Evolutionary conservation across 441 rosid genomes (phyloP).

Genomic region (Pelargonium citronellum): DNA sequence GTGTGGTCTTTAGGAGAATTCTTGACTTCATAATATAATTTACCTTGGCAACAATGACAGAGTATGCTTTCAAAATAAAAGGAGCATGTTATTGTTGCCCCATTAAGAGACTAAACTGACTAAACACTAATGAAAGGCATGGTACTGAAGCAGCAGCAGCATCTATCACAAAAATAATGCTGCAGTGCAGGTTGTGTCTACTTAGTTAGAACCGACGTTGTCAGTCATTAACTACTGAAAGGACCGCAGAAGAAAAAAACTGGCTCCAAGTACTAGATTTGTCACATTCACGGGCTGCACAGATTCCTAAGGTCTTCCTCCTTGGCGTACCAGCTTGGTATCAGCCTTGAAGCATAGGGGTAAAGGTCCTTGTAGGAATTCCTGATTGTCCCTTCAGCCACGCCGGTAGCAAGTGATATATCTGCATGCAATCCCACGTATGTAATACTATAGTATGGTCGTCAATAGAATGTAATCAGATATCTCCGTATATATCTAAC

Average conservation of each 20-base stretch:
- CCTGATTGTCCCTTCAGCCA: constrained; percentile 21
- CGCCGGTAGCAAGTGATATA: constrained; percentile 13
- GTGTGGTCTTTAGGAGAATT: too few species aligned
- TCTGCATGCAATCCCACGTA: constrained; percentile 6
- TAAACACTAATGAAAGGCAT: too few species aligned
- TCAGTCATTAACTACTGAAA: not conserved
- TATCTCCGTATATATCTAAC: not conserved
- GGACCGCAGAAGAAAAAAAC: not conserved
- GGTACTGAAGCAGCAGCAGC: not conserved
- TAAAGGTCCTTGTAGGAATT: constrained; percentile 15
- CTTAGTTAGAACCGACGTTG: too few species aligned
- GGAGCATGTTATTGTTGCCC: too few species aligned
- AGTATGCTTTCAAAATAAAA: too few species aligned
- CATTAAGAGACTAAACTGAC: too few species aligned
- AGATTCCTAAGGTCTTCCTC: constrained; percentile 10
- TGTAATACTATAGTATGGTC: too few species aligned
- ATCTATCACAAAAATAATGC: not conserved
- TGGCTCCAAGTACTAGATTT: not conserved
- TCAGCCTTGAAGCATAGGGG: constrained; percentile 10
- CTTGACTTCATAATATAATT: too few species aligned
- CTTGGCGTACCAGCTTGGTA: constrained; percentile 21
- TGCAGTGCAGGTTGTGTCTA: not conserved
- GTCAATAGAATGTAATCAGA: too few species aligned
- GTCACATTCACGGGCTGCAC: not conserved
- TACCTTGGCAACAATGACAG: too few species aligned